These are phyloP conservation scores for Lecanicillium sp. DNA, from an alignment of 2,329 filamentous ascomycete species.

Conservation along the genomic window DNA sequence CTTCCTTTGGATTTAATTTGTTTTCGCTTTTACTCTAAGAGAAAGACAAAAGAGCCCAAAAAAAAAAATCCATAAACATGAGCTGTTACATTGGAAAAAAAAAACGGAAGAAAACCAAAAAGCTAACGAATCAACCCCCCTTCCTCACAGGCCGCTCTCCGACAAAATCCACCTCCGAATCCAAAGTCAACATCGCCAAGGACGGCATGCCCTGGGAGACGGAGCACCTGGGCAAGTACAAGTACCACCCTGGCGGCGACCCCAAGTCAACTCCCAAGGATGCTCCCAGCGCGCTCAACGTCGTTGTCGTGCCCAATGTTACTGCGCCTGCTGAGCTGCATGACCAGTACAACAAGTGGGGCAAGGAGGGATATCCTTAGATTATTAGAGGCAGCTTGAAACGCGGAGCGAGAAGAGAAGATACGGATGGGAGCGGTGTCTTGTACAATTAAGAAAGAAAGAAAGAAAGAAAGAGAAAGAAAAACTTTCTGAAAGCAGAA, in stretches of 20 bases:
- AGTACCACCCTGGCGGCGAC: slow-evolving; percentile 83
- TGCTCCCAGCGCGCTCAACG: slow-evolving; percentile 91
- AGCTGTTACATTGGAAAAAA: background rate
- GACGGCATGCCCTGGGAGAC: slow-evolving; percentile 89
- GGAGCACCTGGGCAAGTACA: slow-evolving; percentile 56
- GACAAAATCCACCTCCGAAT: slow-evolving; percentile 77
- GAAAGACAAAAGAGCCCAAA: no score
- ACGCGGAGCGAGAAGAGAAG: no score
- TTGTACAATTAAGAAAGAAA: no score
- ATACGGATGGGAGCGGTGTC: no score
- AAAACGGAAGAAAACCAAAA: background rate
- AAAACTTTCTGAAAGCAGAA: no score
- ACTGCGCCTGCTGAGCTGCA: slow-evolving; percentile 88
- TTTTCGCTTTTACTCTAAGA: no score
- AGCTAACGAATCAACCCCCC: slow-evolving; percentile 2
- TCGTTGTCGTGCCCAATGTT: slow-evolving; percentile 88
- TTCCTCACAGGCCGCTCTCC: slow-evolving; percentile 61
- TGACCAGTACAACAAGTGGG: slow-evolving; percentile 99
- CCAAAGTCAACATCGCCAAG: slow-evolving; percentile 62
- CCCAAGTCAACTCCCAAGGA: slow-evolving; percentile 67
- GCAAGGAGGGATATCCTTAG: slow-evolving; percentile 86
- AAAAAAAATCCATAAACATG: no score
- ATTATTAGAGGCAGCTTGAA: no score
- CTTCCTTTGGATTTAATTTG: no score
- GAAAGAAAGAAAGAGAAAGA: no score